Base-by-base conservation (phyloP, 2,329 filamentous ascomycete genomes). In the Aspergillus sp. region DNA sequence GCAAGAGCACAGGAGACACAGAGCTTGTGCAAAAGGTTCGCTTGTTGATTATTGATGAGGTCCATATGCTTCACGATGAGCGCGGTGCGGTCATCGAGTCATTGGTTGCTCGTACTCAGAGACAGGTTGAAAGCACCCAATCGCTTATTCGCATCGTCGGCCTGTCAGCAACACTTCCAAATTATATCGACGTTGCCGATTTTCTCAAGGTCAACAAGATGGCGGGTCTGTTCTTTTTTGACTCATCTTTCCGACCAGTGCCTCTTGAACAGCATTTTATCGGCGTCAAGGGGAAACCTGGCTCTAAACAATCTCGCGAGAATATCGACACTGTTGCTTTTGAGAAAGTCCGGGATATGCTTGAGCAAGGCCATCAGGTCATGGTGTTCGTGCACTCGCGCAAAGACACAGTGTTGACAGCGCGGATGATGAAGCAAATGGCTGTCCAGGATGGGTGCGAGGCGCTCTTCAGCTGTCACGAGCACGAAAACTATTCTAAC, bases 351-450 rank as follows among this genome's bases (percentile, higher is more conserved):
- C 89, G 87, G 64, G 89, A 95, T 52, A 97, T 99, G 93, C 81
- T 99, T 3, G 86, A 92, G 69, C 80, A 82, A 57, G 93, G 90
- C n/a, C 95, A 99, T 68, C 95, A 99, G 73, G 85, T 99, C 64
- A 99, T 99, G 96, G 93, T 99, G 0, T 99, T 99, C 73, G 96
- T 99, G 11, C 96, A 99, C 73, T 97, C 93, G 1, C 85, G 95
- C 24, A 93, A 96, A 71, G 96, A 99, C 66, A 99, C 96, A 0
- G 86, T 96, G 64, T 84, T 89, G 60, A 96, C 93, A 1, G 93
- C 95, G 45, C 89, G 90, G 63, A 91, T 89, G 79, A 79, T 99
- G 24, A 87, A 90, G 60, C 88, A 97, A 65, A 92, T 95, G 79
- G 95, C 95, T 1, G 80, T 86, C 2, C 93, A 98, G 34, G 83